Evolutionary conservation across 768 basidiomycete species (phyloP).

Genomic region (Pleurotus eryngii): DNA sequence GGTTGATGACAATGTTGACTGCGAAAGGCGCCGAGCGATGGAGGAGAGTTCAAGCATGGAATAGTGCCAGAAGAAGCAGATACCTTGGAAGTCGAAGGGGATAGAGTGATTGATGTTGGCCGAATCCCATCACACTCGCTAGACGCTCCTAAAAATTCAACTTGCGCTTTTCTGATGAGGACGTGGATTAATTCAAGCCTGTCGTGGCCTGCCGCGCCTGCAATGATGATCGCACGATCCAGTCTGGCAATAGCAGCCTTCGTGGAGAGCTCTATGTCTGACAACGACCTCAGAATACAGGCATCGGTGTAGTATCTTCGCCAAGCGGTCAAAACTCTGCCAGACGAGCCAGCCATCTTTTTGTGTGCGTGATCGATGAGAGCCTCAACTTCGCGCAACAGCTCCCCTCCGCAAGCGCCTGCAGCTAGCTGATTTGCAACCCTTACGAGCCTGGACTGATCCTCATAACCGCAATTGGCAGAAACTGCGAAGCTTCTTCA

Average conservation of each 20-base stretch:
- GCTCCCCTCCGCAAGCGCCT: slow-evolving; percentile 5
- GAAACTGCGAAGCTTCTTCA: neutral
- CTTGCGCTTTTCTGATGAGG: slow-evolving; percentile 62
- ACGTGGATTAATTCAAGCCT: slow-evolving; percentile 60
- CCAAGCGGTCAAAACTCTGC: slow-evolving; percentile 41
- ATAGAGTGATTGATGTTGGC: slow-evolving; percentile 9
- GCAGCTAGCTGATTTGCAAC: slow-evolving; percentile 1
- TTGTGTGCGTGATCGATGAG: slow-evolving; percentile 49
- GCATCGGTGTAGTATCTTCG: slow-evolving; percentile 76
- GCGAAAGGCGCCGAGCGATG: slow-evolving; percentile 58
- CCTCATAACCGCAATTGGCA: slow-evolving; percentile 1
- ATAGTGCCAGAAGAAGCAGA: slow-evolving; percentile 23
- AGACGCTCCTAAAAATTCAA: slow-evolving; percentile 15
- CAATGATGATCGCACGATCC: slow-evolving; percentile 81
- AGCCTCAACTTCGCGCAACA: slow-evolving; percentile 26
- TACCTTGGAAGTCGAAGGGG: slow-evolving; percentile 18
- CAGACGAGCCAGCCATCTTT: slow-evolving; percentile 41
- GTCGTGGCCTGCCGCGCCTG: slow-evolving; percentile 66
- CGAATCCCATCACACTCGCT: slow-evolving; percentile 1
- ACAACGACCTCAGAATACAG: slow-evolving; percentile 54
- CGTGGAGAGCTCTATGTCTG: slow-evolving; percentile 27
- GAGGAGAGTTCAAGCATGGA: slow-evolving; percentile 40
- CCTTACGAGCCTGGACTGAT: neutral
- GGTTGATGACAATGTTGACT: slow-evolving; percentile 43
- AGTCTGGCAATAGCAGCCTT: slow-evolving; percentile 53